Conservation (phyloP, 2,329 filamentous ascomycete species). For the Xylaria sp. region DNA sequence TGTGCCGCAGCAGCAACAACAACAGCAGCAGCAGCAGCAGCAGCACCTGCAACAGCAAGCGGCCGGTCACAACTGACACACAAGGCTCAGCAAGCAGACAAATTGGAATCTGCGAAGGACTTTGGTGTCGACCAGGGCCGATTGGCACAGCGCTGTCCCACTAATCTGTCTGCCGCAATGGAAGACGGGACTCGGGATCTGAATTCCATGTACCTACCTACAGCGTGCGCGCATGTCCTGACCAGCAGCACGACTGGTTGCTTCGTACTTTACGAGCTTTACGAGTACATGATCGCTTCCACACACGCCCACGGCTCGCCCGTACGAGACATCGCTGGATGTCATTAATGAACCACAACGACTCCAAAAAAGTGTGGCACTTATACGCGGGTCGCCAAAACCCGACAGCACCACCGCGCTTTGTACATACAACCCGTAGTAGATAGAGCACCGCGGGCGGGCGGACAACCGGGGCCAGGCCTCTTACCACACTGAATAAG, state of each 20-base stretch:
- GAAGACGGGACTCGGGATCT: background rate
- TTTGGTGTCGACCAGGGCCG: conserved; percentile 19
- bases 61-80: conserved; percentile 2
- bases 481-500: background rate
- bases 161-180: background rate
- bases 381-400: background rate
- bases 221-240: background rate
- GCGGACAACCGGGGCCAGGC: background rate
- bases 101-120: conserved; percentile 29
- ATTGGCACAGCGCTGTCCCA: background rate
- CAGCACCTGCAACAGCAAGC: too few relatives aligned
- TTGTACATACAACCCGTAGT: background rate
- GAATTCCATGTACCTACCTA: background rate
- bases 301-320: background rate
- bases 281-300: background rate
- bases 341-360: background rate
- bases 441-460: background rate
- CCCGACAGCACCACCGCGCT: background rate
- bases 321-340: background rate
- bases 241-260: background rate
- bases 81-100: conserved; percentile 7
- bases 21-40: too few relatives aligned
- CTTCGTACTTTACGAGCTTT: background rate
- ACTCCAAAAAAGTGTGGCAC: background rate
- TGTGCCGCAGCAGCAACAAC: too few relatives aligned